Base-by-base conservation (phyloP, 139 green algal genomes). In the Asterochloris sp. region DNA sequence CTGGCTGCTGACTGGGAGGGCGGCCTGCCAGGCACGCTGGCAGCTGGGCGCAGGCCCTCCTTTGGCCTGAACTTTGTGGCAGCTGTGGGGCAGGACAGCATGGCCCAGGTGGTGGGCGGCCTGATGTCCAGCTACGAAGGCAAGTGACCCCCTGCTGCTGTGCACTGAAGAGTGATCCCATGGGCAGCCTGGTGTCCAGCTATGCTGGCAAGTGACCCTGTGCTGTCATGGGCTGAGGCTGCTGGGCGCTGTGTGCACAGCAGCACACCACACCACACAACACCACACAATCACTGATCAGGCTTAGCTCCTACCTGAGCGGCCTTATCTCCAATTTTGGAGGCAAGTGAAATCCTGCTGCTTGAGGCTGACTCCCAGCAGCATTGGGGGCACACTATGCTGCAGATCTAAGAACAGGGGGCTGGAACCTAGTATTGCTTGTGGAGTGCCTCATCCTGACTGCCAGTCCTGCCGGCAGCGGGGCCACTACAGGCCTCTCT, bases 41-140 rank as follows among this genome's bases (percentile, higher is more conserved):
- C 86, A 24, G 82, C 80, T 19, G 80, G 77, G 83, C 85, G 92
- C 11, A 85, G 87, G 15, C 88, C 92, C 0, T 82, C 86, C 0
- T 93, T 88, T 61, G 85, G 89, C 28, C 62, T 96, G 64, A 96
- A 96, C 73, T 81, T 73, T 10, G 74, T 90, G 15, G 62, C 84
- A 16, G 67, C 83, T 64, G 81, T 89, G 11, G 74, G 81, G 24
- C 80, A 80, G 13, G 64, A 26, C 29, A 83, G 74, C 28, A 79
- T 89, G 23, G 80, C 66, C 10, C 79, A 88, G 29, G 81, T 87
- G 26, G 66, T 89, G 17, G 69, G 86, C 0, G 67, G 82, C 29
- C 80, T 80, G 15, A 47, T 88, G 24, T n/a, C 17, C 26, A 28
- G 13, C 63, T 63, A 19, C 13, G 12, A 47, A 62, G 26, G 13